These are phyloP conservation scores for Ambrosia hybrid DNA, from an alignment of 140 eudicot species.

Conservation along the genomic window DNA sequence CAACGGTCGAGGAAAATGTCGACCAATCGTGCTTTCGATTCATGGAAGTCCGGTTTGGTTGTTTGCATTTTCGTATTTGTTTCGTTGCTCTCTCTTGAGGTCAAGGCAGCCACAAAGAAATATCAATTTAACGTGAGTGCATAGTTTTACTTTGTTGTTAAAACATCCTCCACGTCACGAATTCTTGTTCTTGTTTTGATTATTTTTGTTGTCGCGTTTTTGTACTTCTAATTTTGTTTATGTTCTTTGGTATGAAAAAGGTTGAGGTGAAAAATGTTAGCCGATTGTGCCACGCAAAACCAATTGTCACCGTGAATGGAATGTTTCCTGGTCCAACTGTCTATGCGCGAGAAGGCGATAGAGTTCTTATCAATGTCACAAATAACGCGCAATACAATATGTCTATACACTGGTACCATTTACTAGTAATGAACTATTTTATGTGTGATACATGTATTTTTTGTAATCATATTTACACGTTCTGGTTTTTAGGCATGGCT, in stretches of 20 bases:
- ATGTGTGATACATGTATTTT: not conserved
- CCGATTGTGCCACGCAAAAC: constrained; percentile 50
- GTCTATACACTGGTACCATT: constrained; percentile 45
- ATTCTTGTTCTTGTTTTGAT: not conserved
- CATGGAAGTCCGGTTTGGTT: not conserved
- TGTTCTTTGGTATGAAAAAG: constrained; percentile 9
- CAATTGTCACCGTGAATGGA: constrained; percentile 30
- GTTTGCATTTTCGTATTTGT: constrained; percentile 8
- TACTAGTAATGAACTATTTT: too few relatives aligned
- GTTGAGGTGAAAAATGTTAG: constrained; percentile 40
- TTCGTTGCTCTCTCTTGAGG: not conserved
- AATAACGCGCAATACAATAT: constrained; percentile 46
- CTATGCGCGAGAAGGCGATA: constrained; percentile 54
- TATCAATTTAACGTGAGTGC: constrained; percentile 16
- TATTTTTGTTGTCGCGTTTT: not conserved
- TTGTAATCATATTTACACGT: not conserved
- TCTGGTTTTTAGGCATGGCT: constrained; percentile 50
- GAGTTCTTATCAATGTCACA: constrained; percentile 44
- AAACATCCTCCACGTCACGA: not conserved
- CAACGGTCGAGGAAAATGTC: not conserved
- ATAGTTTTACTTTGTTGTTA: not conserved
- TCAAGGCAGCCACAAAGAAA: constrained; percentile 17
- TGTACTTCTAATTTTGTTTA: not conserved
- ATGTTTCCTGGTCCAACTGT: constrained; percentile 48
- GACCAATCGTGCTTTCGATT: not conserved